phyloP scores from a whole-genome alignment of 2,329 filamentous ascomycete genomes.

The Pyrenophora teres region DNA sequence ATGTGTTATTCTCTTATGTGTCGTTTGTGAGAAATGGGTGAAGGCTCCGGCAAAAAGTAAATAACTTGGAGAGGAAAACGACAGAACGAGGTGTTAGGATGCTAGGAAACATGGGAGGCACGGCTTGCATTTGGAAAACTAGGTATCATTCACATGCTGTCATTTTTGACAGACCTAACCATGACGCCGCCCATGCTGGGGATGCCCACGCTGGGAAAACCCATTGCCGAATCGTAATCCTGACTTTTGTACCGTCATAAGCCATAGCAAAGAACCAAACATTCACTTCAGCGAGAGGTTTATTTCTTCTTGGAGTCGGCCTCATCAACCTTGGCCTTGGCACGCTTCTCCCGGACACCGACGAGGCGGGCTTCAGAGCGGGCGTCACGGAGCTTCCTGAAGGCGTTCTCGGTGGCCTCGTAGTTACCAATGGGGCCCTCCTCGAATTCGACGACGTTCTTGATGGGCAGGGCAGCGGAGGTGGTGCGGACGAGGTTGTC shows the following conservation, averaged over 20 bases:
- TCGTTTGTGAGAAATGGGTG: too few relatives aligned
- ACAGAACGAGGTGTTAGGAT: too few relatives aligned
- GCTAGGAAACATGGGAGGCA: conserved; percentile 21
- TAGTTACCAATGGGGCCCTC: conserved; percentile 76
- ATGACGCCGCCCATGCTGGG: conserved; percentile 47
- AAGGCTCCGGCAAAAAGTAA: too few relatives aligned
- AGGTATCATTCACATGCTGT: conserved; percentile 47
- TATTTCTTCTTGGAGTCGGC: conserved; percentile 84
- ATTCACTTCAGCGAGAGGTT: conserved; percentile 27
- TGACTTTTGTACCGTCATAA: conserved; percentile 42
- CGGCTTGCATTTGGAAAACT: conserved; percentile 44
- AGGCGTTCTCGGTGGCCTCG: conserved; percentile 81
- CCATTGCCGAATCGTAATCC: conserved; percentile 35
- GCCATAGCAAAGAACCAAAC: conserved; percentile 33
- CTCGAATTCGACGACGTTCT: conserved; percentile 71
- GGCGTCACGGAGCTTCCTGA: conserved; percentile 80
- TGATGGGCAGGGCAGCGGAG: conserved; percentile 71
- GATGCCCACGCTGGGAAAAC: conserved; percentile 39
- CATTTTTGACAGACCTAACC: conserved; percentile 41
- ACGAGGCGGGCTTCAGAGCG: conserved; percentile 80
- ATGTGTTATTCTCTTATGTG: too few relatives aligned
- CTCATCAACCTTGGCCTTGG: conserved; percentile 83
- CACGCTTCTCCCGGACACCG: conserved; percentile 91
- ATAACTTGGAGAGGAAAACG: too few relatives aligned
- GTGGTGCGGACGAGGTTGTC: conserved; percentile 60